Conservation (phyloP, 345 rosid genomes). For the Eucalyptus coolabah region DNA sequence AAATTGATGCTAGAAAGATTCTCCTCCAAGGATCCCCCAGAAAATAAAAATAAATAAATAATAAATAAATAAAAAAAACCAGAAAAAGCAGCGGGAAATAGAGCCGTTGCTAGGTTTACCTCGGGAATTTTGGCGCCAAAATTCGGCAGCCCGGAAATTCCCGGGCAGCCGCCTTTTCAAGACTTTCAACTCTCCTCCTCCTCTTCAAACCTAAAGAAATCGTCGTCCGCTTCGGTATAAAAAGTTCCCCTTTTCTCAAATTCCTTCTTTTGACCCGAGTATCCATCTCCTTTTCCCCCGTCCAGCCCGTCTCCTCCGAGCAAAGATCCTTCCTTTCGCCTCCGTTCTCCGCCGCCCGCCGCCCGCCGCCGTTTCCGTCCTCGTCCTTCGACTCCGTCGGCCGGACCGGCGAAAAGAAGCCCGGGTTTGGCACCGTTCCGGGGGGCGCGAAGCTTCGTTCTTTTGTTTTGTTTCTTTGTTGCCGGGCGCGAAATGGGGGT, state of each 20-base stretch:
- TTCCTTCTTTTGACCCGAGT: background rate
- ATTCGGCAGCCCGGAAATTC: slow-evolving; percentile 10
- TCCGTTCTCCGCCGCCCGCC: background rate
- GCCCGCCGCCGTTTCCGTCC: background rate
- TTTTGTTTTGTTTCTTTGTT: background rate
- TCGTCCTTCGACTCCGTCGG: background rate
- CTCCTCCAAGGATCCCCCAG: background rate
- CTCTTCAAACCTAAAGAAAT: background rate
- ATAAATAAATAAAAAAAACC: background rate
- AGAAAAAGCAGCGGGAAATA: slow-evolving; percentile 18
- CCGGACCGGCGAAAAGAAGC: background rate
- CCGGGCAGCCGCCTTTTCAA: slow-evolving; percentile 21
- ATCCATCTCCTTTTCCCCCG: background rate
- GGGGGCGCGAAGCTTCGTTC: background rate
- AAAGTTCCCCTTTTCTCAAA: background rate
- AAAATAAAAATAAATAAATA: background rate
- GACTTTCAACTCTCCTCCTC: background rate
- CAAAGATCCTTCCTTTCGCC: background rate
- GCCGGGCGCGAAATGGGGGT: background rate
- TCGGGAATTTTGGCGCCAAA: slow-evolving; percentile 22
- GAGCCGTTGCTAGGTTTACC: slow-evolving; percentile 22
- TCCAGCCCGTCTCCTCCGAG: background rate
- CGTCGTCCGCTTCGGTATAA: background rate
- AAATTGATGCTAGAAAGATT: background rate
- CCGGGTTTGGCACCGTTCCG: background rate